phyloP scores from a whole-genome alignment of 306 rosid species.

The Rosa multiflora region DNA sequence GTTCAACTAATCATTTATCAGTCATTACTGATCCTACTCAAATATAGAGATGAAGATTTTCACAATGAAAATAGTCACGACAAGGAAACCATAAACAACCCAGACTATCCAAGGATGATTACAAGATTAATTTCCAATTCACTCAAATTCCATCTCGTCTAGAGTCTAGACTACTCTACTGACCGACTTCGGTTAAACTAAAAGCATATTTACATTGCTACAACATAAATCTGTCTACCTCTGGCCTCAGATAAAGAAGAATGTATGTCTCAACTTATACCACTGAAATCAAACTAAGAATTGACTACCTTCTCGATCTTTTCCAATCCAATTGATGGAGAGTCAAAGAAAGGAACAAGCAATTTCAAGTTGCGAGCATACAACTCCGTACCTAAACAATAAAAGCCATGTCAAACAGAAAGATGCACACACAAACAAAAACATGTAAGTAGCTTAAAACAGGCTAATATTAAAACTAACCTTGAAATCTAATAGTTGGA shows the following conservation, averaged over 20 bases:
- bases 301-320: slow-evolving; percentile 67
- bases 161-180: not conserved
- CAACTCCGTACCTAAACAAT: slow-evolving; percentile 69
- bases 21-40: not conserved
- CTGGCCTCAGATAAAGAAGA: not conserved
- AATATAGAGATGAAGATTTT: not conserved
- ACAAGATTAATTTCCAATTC: not conserved
- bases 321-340: slow-evolving; percentile 64
- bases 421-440: slow-evolving; percentile 24
- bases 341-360: slow-evolving; percentile 88
- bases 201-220: not conserved
- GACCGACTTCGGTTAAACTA: not conserved
- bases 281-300: slow-evolving; percentile 27
- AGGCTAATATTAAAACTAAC: slow-evolving; percentile 32
- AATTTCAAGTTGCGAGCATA: slow-evolving; percentile 88
- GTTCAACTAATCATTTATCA: not conserved
- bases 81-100: not conserved
- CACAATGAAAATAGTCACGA: not conserved
- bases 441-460: not conserved
- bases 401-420: not conserved
- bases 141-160: not conserved
- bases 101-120: not conserved
- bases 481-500: slow-evolving; percentile 81
- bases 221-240: not conserved
- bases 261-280: not conserved